phyloP scores from a whole-genome alignment of 495 filamentous ascomycete genomes.

The Aspergillus funiculosus region DNA sequence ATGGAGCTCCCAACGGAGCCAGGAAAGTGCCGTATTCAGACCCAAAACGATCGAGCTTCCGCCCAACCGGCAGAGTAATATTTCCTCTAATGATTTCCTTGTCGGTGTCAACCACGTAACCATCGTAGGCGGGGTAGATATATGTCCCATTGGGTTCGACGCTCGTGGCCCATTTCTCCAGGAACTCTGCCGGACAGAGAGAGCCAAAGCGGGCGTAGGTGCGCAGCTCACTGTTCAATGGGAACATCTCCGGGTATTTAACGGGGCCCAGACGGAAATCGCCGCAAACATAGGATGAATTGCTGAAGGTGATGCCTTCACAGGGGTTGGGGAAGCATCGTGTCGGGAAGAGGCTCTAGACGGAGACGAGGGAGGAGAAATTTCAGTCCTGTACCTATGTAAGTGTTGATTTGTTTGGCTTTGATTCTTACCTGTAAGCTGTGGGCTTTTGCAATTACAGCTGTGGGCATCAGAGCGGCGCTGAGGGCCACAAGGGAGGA shows the following conservation, averaged over 20 bases:
- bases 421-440: too few relatives aligned
- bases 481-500: too few relatives aligned
- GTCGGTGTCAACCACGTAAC: constrained; percentile 35
- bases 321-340: constrained; percentile 28
- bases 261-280: constrained; percentile 48
- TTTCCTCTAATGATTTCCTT: constrained; percentile 39
- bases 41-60: constrained; percentile 53
- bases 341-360: constrained; percentile 8
- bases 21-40: constrained; percentile 42
- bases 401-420: too few relatives aligned
- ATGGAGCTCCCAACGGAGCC: constrained; percentile 45
- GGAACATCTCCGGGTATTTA: constrained; percentile 32
- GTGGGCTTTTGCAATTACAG: too few relatives aligned
- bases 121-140: constrained; percentile 39
- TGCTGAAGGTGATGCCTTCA: constrained; percentile 33
- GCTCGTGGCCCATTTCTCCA: constrained; percentile 38
- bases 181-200: constrained; percentile 44
- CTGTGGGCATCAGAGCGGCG: too few relatives aligned
- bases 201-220: constrained; percentile 46
- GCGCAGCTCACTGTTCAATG: constrained; percentile 31
- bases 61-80: constrained; percentile 39
- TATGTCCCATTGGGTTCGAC: constrained; percentile 28
- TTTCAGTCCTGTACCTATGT: too few relatives aligned
- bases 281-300: constrained; percentile 42
- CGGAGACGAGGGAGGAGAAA: too few relatives aligned